Evolutionary conservation across 768 basidiomycete species (phyloP).

Genomic region (Termitomyces bulborhizus): DNA sequence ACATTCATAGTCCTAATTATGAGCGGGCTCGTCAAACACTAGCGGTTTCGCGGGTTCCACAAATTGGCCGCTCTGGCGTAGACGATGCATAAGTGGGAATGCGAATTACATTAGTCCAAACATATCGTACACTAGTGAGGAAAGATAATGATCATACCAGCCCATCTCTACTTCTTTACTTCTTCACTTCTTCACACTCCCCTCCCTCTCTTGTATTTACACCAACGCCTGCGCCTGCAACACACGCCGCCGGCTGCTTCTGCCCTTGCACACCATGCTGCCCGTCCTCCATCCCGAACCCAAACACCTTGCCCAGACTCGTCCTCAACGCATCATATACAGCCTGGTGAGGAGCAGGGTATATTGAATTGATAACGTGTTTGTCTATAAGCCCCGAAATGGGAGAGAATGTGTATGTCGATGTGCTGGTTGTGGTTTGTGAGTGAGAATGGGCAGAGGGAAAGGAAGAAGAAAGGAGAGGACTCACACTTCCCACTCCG

Average conservation of each 20-base stretch:
- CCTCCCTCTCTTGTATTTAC: background rate
- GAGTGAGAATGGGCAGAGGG: background rate
- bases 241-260: background rate
- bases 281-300: background rate
- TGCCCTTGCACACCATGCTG: background rate
- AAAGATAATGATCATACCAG: background rate
- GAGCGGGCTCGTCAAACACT: too few species aligned
- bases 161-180: background rate
- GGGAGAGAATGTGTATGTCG: background rate
- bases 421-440: background rate
- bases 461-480: background rate
- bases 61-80: too few species aligned
- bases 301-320: background rate
- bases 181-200: background rate
- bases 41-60: too few species aligned
- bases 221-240: background rate
- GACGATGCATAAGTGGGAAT: background rate
- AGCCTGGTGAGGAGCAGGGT: background rate
- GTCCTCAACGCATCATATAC: background rate
- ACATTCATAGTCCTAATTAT: too few species aligned
- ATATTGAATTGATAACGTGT: background rate
- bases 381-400: background rate
- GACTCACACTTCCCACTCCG: constrained; percentile 63
- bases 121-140: background rate
- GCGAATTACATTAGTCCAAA: background rate